Conservation (phyloP, 306 rosid species). For the Vigna hirtella region DNA sequence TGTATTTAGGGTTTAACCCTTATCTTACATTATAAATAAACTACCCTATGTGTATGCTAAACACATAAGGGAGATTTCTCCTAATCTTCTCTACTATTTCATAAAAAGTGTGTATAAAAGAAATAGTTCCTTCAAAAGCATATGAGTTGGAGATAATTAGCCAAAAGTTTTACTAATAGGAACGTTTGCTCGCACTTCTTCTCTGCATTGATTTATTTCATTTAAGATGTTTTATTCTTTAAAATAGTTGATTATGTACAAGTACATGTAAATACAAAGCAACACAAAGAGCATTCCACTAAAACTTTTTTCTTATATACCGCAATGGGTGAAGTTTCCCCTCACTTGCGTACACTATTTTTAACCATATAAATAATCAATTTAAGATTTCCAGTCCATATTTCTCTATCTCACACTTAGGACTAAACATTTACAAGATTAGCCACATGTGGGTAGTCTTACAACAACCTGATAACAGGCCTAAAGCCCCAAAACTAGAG, state of each 20-base stretch:
- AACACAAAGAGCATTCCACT: conserved; percentile 5
- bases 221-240: conserved; percentile 7
- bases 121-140: neutral
- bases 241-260: conserved; percentile 4
- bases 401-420: too few species aligned
- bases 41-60: too few species aligned
- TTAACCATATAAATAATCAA: too few species aligned
- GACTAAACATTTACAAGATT: too few species aligned
- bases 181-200: neutral
- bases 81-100: too few species aligned
- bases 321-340: neutral
- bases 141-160: neutral
- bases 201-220: neutral
- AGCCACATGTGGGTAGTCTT: neutral
- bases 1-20: too few species aligned
- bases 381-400: neutral
- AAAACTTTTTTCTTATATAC: conserved; percentile 7
- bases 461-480: neutral
- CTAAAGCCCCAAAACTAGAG: neutral
- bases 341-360: neutral
- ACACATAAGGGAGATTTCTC: too few species aligned
- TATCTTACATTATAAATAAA: too few species aligned
- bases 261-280: conserved; percentile 4
- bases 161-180: neutral
- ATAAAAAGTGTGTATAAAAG: neutral